These are phyloP conservation scores for Pharnaceum exiguum DNA, from an alignment of 148 eudicot species.

Conservation along the genomic window DNA sequence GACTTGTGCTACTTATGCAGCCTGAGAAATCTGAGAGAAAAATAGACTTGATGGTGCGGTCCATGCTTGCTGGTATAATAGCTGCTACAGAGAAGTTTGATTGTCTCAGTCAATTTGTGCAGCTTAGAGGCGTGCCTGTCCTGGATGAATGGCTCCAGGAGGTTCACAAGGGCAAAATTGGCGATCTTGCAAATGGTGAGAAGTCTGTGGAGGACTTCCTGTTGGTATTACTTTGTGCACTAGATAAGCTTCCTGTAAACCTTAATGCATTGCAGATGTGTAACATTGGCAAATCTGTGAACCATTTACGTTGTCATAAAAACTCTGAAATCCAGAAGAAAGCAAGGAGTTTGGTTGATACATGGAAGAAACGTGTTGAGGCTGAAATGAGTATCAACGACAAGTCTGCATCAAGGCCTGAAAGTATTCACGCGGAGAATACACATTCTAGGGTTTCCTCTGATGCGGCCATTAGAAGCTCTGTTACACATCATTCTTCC, in stretches of 20 bases:
- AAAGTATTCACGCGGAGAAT: slow-evolving; percentile 42
- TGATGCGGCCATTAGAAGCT: slow-evolving; percentile 38
- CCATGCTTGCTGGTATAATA: slow-evolving; percentile 62
- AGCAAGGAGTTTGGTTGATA: slow-evolving; percentile 79
- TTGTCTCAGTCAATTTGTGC: slow-evolving; percentile 72
- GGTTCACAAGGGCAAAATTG: slow-evolving; percentile 68
- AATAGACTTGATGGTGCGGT: slow-evolving; percentile 49
- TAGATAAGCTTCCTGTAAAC: slow-evolving; percentile 84
- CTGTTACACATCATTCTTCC: slow-evolving; percentile 34
- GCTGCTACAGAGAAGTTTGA: slow-evolving; percentile 76
- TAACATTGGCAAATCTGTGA: slow-evolving; percentile 88
- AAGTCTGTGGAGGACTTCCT: slow-evolving; percentile 81
- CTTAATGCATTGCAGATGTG: slow-evolving; percentile 70
- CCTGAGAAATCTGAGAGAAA: slow-evolving; percentile 51
- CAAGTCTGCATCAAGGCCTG: slow-evolving; percentile 53
- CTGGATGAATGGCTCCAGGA: slow-evolving; percentile 91
- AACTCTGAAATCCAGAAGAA: slow-evolving; percentile 87
- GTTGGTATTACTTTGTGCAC: slow-evolving; percentile 75
- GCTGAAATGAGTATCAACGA: slow-evolving; percentile 80
- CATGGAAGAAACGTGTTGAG: slow-evolving; percentile 94
- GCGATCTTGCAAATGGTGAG: slow-evolving; percentile 47
- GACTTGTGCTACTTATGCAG: slow-evolving; percentile 74
- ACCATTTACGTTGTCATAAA: slow-evolving; percentile 62
- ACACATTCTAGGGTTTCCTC: slow-evolving; percentile 37
- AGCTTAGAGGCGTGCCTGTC: slow-evolving; percentile 66